Conservation (phyloP, 2,329 filamentous ascomycete species). For the Aureobasidium sp. region DNA sequence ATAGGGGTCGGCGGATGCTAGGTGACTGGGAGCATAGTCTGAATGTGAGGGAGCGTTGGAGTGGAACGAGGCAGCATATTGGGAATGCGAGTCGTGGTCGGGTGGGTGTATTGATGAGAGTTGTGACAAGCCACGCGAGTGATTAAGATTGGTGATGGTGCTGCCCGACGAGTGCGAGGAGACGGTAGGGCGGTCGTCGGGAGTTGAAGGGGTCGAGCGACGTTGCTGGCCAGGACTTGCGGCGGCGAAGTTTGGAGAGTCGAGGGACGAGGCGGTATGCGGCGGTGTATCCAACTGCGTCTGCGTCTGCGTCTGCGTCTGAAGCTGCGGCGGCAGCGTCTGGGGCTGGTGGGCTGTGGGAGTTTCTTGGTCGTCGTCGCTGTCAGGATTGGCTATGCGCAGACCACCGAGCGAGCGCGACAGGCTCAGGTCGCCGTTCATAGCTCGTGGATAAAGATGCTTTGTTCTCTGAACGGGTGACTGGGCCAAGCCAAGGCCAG, state of each 20-base stretch:
- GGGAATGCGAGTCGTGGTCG: conserved; percentile 6
- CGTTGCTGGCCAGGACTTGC: conserved; percentile 10
- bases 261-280: conserved; percentile 23
- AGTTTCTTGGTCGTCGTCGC: conserved; percentile 1
- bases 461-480: conserved; percentile 11
- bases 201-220: not conserved
- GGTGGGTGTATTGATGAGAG: conserved; percentile 15
- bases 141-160: conserved; percentile 34
- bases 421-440: conserved; percentile 90
- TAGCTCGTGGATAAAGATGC: conserved; percentile 36
- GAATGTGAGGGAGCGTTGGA: conserved; percentile 6
- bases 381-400: conserved; percentile 83
- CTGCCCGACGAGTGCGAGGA: conserved; percentile 30
- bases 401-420: conserved; percentile 88
- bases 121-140: conserved; percentile 28
- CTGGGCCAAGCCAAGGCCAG: conserved; percentile 19
- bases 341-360: conserved; percentile 26
- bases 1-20: conserved; percentile 7
- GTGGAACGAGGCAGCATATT: conserved; percentile 10
- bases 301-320: not conserved
- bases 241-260: conserved; percentile 19
- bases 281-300: conserved; percentile 19
- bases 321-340: conserved; percentile 20
- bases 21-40: not conserved
- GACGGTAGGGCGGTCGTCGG: conserved; percentile 11